Conservation (phyloP, 768 basidiomycete species). For the Auriscalpium orientale region DNA sequence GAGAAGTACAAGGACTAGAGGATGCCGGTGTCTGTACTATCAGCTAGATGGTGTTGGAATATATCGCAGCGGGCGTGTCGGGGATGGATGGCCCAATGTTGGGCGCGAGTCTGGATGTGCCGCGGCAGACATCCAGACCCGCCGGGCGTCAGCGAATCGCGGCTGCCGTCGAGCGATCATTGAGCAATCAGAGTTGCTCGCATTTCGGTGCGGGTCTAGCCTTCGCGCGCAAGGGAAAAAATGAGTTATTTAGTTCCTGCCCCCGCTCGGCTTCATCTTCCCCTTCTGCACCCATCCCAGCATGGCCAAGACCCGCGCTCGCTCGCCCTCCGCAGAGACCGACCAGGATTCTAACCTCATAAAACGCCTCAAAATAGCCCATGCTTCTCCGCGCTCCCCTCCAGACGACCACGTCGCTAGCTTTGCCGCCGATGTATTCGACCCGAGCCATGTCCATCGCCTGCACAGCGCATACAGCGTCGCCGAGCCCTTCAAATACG, state of each 20-base stretch:
- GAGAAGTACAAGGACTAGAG: slow-evolving; percentile 13
- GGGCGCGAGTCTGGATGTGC: no score
- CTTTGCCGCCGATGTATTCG: slow-evolving; percentile 53
- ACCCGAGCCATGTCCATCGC: slow-evolving; percentile 44
- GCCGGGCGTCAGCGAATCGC: no score
- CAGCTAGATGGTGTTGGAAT: no score
- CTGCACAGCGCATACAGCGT: slow-evolving; percentile 49
- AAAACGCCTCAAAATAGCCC: slow-evolving; percentile 33
- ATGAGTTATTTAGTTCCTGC: not conserved
- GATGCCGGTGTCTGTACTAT: no score
- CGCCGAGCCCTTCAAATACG: slow-evolving; percentile 75
- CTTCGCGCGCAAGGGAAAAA: not conserved
- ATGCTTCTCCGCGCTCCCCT: slow-evolving; percentile 18
- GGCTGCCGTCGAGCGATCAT: not conserved
- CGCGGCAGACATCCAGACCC: no score
- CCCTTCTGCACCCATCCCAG: not conserved
- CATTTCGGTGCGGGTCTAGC: not conserved
- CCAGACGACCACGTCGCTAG: slow-evolving; percentile 20
- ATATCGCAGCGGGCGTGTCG: no score
- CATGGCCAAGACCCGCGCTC: slow-evolving; percentile 42
- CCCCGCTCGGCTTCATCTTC: not conserved
- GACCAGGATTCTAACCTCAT: slow-evolving; percentile 27
- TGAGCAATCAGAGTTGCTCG: not conserved
- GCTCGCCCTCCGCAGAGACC: slow-evolving; percentile 35
- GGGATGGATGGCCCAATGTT: no score